phyloP scores from a whole-genome alignment of 192 early-diverging fungal genomes.

The Podila epicladia region DNA sequence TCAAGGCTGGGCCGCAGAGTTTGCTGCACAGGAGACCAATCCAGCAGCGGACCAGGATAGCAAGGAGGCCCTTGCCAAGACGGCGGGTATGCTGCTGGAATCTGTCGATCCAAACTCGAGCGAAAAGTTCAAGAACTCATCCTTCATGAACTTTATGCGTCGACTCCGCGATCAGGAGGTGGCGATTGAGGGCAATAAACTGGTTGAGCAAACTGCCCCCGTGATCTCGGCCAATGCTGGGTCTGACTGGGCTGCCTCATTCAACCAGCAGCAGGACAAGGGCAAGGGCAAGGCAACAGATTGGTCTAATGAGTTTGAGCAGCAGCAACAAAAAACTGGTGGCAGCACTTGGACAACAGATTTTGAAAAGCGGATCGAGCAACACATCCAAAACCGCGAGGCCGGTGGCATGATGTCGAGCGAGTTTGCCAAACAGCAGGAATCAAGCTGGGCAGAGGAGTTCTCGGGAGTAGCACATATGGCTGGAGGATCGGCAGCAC shows the following conservation, averaged over 20 bases:
- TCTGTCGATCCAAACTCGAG: slow-evolving; percentile 79
- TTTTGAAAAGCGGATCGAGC: slow-evolving; percentile 69
- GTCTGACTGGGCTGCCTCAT: slow-evolving; percentile 43
- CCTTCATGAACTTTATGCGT: slow-evolving; percentile 94
- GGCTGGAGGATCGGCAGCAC: slow-evolving; percentile 54
- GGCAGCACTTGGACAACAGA: slow-evolving; percentile 77
- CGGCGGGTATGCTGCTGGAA: slow-evolving; percentile 84
- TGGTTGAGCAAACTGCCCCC: slow-evolving; percentile 69
- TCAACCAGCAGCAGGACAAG: slow-evolving; percentile 36
- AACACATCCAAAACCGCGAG: slow-evolving; percentile 57
- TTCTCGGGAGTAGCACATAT: slow-evolving; percentile 59
- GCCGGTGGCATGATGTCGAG: slow-evolving; percentile 63
- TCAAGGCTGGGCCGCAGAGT: slow-evolving; percentile 64
- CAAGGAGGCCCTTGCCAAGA: slow-evolving; percentile 79
- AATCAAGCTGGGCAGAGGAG: slow-evolving; percentile 68
- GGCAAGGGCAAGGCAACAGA: slow-evolving; percentile 35
- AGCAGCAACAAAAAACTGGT: slow-evolving; percentile 33
- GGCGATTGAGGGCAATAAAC: slow-evolving; percentile 87
- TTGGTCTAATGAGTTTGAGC: slow-evolving; percentile 44
- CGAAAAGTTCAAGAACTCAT: slow-evolving; percentile 93
- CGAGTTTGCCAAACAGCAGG: slow-evolving; percentile 65
- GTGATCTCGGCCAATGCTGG: slow-evolving; percentile 4
- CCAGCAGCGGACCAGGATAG: slow-evolving; percentile 44
- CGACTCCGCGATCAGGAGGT: slow-evolving; percentile 90
- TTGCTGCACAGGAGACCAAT: slow-evolving; percentile 57